Conservation (phyloP, 1,139 yeast species). For the Hyphopichia khmerensis region DNA sequence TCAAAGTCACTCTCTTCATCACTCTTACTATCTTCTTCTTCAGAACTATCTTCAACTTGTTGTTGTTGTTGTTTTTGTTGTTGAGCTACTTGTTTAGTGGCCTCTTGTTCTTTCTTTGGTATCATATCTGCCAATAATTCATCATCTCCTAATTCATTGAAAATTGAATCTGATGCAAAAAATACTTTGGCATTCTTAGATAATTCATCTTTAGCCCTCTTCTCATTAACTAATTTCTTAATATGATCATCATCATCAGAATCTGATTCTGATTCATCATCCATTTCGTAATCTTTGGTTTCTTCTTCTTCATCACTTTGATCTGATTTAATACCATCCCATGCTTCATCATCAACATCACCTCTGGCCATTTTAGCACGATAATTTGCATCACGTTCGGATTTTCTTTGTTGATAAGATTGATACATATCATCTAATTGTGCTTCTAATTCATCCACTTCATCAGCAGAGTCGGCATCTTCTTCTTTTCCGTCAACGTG, state of each 20-base stretch:
- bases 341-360: constrained; percentile 73
- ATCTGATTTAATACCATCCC: constrained; percentile 77
- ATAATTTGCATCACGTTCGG: constrained; percentile 77
- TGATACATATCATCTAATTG: constrained; percentile 83
- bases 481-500: constrained; percentile 42
- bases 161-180: constrained; percentile 73
- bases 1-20: constrained; percentile 49
- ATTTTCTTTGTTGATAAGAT: constrained; percentile 66
- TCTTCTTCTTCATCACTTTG: constrained; percentile 38
- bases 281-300: constrained; percentile 47
- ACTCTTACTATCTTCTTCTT: constrained; percentile 14
- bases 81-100: neutral
- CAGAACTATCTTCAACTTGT: constrained; percentile 13
- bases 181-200: constrained; percentile 73
- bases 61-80: constrained; percentile 10
- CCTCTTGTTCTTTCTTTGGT: constrained; percentile 3
- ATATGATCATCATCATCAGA: constrained; percentile 79
- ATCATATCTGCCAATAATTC: constrained; percentile 30
- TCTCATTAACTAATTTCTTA: constrained; percentile 57
- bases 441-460: constrained; percentile 70
- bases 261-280: constrained; percentile 42
- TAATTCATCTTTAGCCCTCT: constrained; percentile 48
- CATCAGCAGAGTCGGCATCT: constrained; percentile 55
- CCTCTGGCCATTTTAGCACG: constrained; percentile 83
- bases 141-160: constrained; percentile 60